Evolutionary conservation across 495 filamentous ascomycete genomes (phyloP), one percentile per base, ranked within the genome.

Genomic region (Aspergillus coremiiformis): DNA sequence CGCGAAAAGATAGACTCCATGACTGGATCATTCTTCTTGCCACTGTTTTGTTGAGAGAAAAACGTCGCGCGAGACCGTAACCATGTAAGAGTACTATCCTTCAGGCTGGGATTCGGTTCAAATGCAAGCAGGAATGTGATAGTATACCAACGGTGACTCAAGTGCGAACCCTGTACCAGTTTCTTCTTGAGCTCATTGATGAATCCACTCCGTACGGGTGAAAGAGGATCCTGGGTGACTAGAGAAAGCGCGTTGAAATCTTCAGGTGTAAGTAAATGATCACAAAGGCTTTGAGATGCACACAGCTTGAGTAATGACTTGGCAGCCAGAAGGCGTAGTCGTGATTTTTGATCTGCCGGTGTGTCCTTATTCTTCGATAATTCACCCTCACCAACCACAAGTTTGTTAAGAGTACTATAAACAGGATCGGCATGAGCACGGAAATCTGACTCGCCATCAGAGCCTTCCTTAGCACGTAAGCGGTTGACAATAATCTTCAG

Each of bases 71-170:
- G 84, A 44, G 89, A 89, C 19, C 87, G 84, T 43, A 97, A 80
- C 93, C 93, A 99, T 0, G 86, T 96, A 39, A 86, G 78, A 0
- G 84, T 84, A 29, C 83, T 83, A 33, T 82, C 79, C 60, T 82
- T 84, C 66, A 94, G 77, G 12, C 76, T 72, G 2, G 63, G 53
- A 32, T 77, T 75, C 4, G 93, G 93, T 69, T 99, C 93, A 57
- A 90, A 96, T 1, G 93, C 92, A 51, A 90, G 82, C 26, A 97
- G 70, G 70, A 94, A 97, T 5, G 92, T 76, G 39, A 95, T 81
- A 6, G 85, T 85, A 63, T 94, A 94, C 78, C 89, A 99, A 6
- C 94, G 80, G 11, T 76, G 60, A 42, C 67, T 61, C 7, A 77
- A 52, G 21, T 62, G 58, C 7, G 70, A 58, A 15, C 61, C 64